A percentile compares a stretch with the other conserved stretches of the same genome.
phyloP scores from a whole-genome alignment of 331 rosid genomes.

The Malus hybrid region DNA sequence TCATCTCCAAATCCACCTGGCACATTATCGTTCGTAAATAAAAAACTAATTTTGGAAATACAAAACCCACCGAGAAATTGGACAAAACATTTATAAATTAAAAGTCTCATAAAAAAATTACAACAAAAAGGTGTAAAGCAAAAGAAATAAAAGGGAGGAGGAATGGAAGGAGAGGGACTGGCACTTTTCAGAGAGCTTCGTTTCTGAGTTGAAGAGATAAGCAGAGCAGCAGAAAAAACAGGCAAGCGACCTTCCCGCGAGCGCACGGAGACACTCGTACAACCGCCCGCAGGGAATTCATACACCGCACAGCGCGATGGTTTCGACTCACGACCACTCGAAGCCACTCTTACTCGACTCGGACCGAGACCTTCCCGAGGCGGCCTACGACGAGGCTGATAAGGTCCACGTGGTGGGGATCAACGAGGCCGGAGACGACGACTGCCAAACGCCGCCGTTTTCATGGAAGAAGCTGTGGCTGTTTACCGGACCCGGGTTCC shows the following conservation, averaged over 20 bases:
- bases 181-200: neutral
- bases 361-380: conserved; percentile 32
- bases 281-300: neutral
- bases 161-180: neutral
- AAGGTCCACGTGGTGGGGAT: conserved; percentile 45
- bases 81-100: too few species aligned
- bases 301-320: neutral
- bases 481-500: conserved; percentile 86
- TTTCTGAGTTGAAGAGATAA: too few species aligned
- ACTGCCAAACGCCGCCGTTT: conserved; percentile 44
- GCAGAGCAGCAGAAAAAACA: too few species aligned
- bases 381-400: conserved; percentile 64
- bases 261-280: neutral
- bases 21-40: too few species aligned
- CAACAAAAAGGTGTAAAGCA: too few species aligned
- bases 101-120: too few species aligned
- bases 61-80: neutral
- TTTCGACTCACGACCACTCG: neutral
- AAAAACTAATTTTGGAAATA: too few species aligned
- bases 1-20: too few species aligned
- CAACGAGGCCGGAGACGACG: conserved; percentile 22
- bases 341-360: neutral
- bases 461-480: conserved; percentile 97
- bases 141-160: too few species aligned
- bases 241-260: neutral